These are phyloP conservation scores for Raphanus raphanistrum DNA, from an alignment of 345 rosid genomes.

Conservation along the genomic window DNA sequence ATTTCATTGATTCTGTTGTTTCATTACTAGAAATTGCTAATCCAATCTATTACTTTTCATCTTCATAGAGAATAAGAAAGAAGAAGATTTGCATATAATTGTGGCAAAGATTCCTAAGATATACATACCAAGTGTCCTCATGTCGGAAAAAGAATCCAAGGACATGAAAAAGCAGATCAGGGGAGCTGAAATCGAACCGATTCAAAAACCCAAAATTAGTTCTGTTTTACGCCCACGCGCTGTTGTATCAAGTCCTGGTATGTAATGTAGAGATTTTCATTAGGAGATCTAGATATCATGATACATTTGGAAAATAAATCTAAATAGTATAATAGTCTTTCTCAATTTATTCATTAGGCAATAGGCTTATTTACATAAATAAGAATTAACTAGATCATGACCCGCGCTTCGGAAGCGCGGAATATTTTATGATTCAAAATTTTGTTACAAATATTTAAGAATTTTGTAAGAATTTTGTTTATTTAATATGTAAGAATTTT, in stretches of 20 bases:
- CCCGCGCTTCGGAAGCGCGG: too few relatives aligned
- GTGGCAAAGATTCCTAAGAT: slow-evolving; percentile 39
- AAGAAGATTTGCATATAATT: slow-evolving; percentile 21
- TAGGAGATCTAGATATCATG: background rate
- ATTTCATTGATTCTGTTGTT: background rate
- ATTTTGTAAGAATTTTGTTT: too few relatives aligned
- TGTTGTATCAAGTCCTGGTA: slow-evolving; percentile 41
- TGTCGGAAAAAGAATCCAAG: background rate
- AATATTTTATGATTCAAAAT: too few relatives aligned
- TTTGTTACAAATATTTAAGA: too few relatives aligned
- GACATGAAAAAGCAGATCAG: background rate
- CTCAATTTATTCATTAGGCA: too few relatives aligned
- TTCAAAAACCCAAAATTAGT: slow-evolving; percentile 20
- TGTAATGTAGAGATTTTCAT: background rate
- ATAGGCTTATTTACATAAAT: too few relatives aligned
- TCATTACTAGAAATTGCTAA: background rate
- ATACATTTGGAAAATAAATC: background rate
- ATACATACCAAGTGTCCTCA: slow-evolving; percentile 34
- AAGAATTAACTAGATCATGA: too few relatives aligned
- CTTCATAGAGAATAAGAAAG: slow-evolving; percentile 22
- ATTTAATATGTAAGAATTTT: too few relatives aligned
- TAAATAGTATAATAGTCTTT: background rate
- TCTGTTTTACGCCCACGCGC: slow-evolving; percentile 37
- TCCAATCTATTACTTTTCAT: background rate
- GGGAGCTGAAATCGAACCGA: slow-evolving; percentile 1